Base-by-base conservation (phyloP, 768 basidiomycete genomes). In the Pulveroboletus sp. region DNA sequence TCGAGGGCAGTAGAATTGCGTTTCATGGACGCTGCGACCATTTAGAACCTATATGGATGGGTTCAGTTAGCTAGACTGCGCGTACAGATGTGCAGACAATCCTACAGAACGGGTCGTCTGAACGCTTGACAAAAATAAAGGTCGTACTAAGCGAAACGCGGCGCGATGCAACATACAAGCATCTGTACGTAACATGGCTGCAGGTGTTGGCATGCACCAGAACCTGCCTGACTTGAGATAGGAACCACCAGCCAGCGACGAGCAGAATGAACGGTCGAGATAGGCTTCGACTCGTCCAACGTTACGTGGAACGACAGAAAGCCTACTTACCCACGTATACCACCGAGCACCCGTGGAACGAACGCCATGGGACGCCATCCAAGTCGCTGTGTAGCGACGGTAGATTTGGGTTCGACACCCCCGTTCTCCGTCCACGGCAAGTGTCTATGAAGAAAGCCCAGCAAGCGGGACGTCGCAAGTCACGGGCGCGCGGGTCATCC, bases 371-470 rank as follows among this genome's bases (percentile, higher is more conserved):
- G 17, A 58, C 60, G 5, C 64, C 59, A 7, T 15, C 51, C 35
- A 53, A 49, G 38, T 21, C 18, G 4, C 45, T 36, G 36, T 48
- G 32, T 31, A 50, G 44, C 11, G 52, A 57, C n/a, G n/a, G 36
- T 10, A 65, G 57, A 15, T 66, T 69, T 53, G 74, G 73, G 5
- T 78, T 83, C 54, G 75, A 69, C 35, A 84, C 81, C 9, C 83
- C 82, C 15, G 63, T 83, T 30, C 69, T 84, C 33, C 77, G 74
- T 54, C 71, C 82, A 31, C 76, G 82, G 26, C 76, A 83, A 8
- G 56, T 54, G 10, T 53, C 49, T 27, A 63, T 61, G 42, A 30
- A 46, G n/a, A 62, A 51, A 13, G 10, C n/a, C n/a, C 47, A 60
- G 44, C 39, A 45, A 11, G 28, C 31, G 26, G 46, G 27, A 46